Percentiles rank a stretch among this genome's conserved stretches.
Evolutionary conservation across 2,329 filamentous ascomycete species (phyloP).

Genomic region (Fusarium decemcellulare): DNA sequence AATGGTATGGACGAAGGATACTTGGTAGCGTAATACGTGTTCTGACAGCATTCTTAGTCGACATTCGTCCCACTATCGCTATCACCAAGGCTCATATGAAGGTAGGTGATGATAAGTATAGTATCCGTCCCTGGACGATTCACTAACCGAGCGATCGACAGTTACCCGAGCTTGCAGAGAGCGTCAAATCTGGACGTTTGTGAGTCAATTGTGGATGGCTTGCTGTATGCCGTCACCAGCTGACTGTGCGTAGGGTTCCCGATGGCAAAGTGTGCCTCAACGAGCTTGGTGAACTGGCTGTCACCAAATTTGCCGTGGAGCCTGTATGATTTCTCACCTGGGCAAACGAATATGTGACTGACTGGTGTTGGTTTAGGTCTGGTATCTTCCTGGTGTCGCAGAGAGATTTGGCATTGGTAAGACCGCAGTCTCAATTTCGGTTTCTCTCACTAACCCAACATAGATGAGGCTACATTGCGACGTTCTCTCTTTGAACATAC

Average conservation of each 20-base stretch:
- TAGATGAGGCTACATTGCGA: slow-evolving; percentile 88
- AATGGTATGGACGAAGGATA: slow-evolving; percentile 62
- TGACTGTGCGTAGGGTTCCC: slow-evolving; percentile 59
- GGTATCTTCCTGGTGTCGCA: slow-evolving; percentile 90
- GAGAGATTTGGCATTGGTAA: slow-evolving; percentile 91
- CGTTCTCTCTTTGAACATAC: slow-evolving; percentile 95
- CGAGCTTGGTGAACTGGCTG: slow-evolving; percentile 85
- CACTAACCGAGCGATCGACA: slow-evolving; percentile 45
- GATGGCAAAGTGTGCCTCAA: slow-evolving; percentile 96
- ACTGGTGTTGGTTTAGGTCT: slow-evolving; percentile 61
- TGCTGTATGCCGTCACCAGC: not conserved
- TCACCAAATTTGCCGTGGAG: slow-evolving; percentile 97
- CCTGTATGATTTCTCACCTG: slow-evolving; percentile 71
- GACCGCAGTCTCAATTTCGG: slow-evolving; percentile 34
- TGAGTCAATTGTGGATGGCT: slow-evolving; percentile 46
- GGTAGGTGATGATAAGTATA: slow-evolving; percentile 47
- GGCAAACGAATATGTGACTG: not conserved
- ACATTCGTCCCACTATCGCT: slow-evolving; percentile 91
- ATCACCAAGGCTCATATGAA: slow-evolving; percentile 96
- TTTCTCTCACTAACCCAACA: slow-evolving; percentile 44
- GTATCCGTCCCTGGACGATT: not conserved
- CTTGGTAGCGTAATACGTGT: not conserved
- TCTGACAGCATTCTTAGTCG: slow-evolving; percentile 63
- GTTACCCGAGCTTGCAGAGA: slow-evolving; percentile 93
- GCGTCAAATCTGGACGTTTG: slow-evolving; percentile 84